These are phyloP conservation scores for Cantharellus anzutake DNA, from an alignment of 768 basidiomycete species.

Conservation along the genomic window DNA sequence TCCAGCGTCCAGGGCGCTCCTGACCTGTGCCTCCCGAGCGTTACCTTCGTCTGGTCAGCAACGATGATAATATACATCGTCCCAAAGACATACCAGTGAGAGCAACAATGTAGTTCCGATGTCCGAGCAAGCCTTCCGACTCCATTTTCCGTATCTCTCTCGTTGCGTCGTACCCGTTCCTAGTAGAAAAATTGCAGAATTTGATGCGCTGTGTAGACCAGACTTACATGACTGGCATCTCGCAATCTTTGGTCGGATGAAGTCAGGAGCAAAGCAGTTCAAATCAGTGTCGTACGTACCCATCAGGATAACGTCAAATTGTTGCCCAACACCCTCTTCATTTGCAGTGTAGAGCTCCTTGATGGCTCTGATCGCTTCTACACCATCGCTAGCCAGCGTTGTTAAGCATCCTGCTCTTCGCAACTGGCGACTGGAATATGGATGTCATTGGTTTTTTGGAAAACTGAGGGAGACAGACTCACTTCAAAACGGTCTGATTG, in stretches of 20 bases:
- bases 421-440: conserved; percentile 11
- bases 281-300: background rate
- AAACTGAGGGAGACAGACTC: background rate
- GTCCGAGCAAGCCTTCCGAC: conserved; percentile 7
- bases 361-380: conserved; percentile 13
- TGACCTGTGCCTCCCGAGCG: conserved; percentile 8
- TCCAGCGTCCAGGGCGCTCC: conserved; percentile 12
- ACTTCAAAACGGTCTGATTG: conserved; percentile 11
- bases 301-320: conserved; percentile 12
- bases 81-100: conserved; percentile 13
- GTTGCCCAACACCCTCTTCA: background rate
- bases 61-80: background rate
- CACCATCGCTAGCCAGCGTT: conserved; percentile 12
- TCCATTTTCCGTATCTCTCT: conserved; percentile 14
- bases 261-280: background rate
- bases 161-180: conserved; percentile 11
- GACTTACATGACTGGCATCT: conserved; percentile 14
- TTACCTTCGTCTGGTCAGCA: too few relatives aligned
- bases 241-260: conserved; percentile 9
- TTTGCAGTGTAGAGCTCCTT: background rate
- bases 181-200: background rate
- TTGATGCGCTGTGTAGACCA: background rate
- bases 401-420: conserved; percentile 12
- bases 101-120: conserved; percentile 11
- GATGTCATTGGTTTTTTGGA: background rate